Conservation (phyloP, 305 asterid species). For the Fraxinus ornus region DNA sequence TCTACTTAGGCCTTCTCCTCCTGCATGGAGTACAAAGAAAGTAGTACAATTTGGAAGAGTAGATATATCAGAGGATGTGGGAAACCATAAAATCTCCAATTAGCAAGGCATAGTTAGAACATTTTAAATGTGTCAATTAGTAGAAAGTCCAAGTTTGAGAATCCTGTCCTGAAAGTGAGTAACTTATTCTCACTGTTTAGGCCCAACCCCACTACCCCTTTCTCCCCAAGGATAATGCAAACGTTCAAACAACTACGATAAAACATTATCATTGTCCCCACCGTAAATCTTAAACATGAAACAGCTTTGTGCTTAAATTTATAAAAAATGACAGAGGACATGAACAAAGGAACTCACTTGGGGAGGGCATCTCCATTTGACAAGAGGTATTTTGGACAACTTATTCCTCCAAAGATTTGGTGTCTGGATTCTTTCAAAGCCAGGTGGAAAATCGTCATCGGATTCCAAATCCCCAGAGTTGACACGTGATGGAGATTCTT, state of each 20-base stretch:
- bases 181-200: not conserved
- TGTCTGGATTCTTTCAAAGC: slow-evolving; percentile 53
- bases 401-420: slow-evolving; percentile 31
- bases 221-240: not conserved
- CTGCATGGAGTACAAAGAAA: not conserved
- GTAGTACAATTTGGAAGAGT: not conserved
- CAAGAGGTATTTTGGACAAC: slow-evolving; percentile 44
- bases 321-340: not conserved
- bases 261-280: not conserved
- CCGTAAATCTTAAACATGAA: not conserved
- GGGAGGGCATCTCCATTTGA: slow-evolving; percentile 58
- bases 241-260: not conserved
- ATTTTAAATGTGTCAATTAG: not conserved
- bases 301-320: not conserved
- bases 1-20: not conserved
- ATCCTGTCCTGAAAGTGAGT: not conserved
- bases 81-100: not conserved
- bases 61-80: not conserved
- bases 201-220: not conserved
- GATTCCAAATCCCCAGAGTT: slow-evolving; percentile 27
- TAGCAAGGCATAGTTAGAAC: not conserved
- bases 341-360: slow-evolving; percentile 34
- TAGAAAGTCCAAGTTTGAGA: not conserved
- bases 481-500: slow-evolving; percentile 48
- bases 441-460: slow-evolving; percentile 61